A percentile compares a stretch with the other conserved stretches of the same genome.
phyloP scores from a whole-genome alignment of 164 flowering plant species.

The Berberis thunbergii region DNA sequence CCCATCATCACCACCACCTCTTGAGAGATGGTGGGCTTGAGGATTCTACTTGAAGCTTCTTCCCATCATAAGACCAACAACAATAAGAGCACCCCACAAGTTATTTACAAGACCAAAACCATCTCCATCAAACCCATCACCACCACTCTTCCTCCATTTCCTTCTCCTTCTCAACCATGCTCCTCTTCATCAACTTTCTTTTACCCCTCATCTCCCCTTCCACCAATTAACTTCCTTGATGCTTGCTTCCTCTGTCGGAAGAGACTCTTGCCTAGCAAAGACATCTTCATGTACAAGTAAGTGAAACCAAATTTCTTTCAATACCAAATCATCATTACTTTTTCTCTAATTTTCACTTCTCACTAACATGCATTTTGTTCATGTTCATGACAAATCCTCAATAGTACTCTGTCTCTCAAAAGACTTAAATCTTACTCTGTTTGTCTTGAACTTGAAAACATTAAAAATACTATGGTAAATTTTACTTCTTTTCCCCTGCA shows the following conservation, averaged over 20 bases:
- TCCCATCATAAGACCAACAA: slow-evolving; percentile 14
- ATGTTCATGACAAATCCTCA: background rate
- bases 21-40: slow-evolving; percentile 55
- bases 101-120: slow-evolving; percentile 21
- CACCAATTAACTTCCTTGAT: slow-evolving; percentile 33
- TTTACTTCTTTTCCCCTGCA: too few species aligned
- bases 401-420: too few species aligned
- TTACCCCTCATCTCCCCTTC: slow-evolving; percentile 9
- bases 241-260: slow-evolving; percentile 52
- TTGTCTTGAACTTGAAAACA: too few species aligned
- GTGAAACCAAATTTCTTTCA: background rate
- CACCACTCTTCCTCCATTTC: slow-evolving; percentile 6
- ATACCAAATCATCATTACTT: background rate
- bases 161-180: slow-evolving; percentile 1
- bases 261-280: slow-evolving; percentile 50
- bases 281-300: slow-evolving; percentile 82
- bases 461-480: too few species aligned
- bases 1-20: background rate
- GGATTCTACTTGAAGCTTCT: slow-evolving; percentile 40
- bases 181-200: too few species aligned
- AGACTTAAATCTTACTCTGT: too few species aligned
- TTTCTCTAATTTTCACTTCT: background rate
- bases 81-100: slow-evolving; percentile 24
- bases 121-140: slow-evolving; percentile 15
- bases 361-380: background rate